These are phyloP conservation scores for Metarhizium brunneum DNA, from an alignment of 2,329 filamentous ascomycete genomes.

Conservation along the genomic window DNA sequence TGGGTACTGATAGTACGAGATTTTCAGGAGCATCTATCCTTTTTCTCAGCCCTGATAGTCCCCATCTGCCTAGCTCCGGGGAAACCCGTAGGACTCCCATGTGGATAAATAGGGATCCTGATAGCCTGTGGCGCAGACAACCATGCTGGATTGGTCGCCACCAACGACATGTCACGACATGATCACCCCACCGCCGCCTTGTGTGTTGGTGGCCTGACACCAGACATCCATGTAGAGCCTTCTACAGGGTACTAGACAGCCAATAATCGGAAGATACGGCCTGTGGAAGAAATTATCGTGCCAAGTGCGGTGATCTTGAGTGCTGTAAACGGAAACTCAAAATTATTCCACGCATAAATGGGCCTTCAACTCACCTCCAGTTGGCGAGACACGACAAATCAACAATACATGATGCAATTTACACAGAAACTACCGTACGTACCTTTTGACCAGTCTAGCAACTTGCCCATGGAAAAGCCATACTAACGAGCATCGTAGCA, in stretches of 20 bases:
- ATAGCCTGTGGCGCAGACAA: neutral
- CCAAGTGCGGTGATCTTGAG: neutral
- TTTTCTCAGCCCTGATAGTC: neutral
- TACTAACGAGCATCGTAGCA: too few relatives aligned
- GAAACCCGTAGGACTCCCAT: neutral
- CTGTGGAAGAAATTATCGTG: neutral
- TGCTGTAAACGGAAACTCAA: neutral
- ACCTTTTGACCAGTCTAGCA: too few relatives aligned
- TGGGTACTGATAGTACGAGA: neutral
- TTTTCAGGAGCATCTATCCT: neutral
- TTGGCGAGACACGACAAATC: neutral
- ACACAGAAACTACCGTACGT: too few relatives aligned
- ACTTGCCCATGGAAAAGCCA: too few relatives aligned
- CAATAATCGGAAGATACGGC: neutral
- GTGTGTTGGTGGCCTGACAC: neutral
- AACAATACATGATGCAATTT: neutral
- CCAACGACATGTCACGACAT: neutral
- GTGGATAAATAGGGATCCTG: too few relatives aligned
- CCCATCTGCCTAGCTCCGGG: neutral
- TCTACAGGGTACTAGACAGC: too few relatives aligned
- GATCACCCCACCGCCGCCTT: neutral
- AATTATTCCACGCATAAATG: neutral
- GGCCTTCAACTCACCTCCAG: neutral
- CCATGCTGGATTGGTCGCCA: neutral
- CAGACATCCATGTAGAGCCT: conserved; percentile 1